A percentile compares a stretch with the other conserved stretches of the same genome.
Evolutionary conservation across 306 rosid species (phyloP).

Genomic region (Styphnolobium japonicum): DNA sequence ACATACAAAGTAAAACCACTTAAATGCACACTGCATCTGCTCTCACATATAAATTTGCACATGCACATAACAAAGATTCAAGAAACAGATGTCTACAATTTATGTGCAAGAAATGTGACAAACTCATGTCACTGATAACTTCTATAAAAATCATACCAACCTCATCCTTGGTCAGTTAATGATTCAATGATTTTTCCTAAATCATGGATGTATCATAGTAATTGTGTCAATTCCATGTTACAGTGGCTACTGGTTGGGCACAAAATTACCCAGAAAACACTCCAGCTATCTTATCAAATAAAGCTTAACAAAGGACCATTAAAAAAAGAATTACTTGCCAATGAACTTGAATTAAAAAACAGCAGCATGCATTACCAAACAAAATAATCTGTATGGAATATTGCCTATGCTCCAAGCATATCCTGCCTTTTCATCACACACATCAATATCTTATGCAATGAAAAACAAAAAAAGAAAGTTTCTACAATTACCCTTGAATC

Average conservation of each 20-base stretch:
- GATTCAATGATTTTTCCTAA: neutral
- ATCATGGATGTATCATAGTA: neutral
- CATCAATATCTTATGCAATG: neutral
- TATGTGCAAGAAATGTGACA: neutral
- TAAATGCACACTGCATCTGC: neutral
- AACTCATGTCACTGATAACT: neutral
- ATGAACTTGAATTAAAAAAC: neutral
- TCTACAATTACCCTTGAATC: slow-evolving; percentile 72
- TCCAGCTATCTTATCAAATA: neutral
- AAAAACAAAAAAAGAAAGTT: neutral
- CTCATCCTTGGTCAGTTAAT: neutral
- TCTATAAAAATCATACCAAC: neutral
- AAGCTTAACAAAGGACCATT: neutral
- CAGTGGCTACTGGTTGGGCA: neutral
- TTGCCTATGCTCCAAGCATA: neutral
- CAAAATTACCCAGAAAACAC: neutral
- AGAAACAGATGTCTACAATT: neutral
- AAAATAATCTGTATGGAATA: neutral
- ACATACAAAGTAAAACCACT: neutral
- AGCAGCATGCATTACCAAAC: neutral
- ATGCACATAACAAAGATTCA: neutral
- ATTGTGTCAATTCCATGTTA: neutral
- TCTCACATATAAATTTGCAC: neutral
- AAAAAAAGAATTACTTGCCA: neutral
- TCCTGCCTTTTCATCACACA: neutral